These are phyloP conservation scores for Chytriomyces hyalinus DNA, from an alignment of 192 early-diverging fungal genomes.

Conservation along the genomic window DNA sequence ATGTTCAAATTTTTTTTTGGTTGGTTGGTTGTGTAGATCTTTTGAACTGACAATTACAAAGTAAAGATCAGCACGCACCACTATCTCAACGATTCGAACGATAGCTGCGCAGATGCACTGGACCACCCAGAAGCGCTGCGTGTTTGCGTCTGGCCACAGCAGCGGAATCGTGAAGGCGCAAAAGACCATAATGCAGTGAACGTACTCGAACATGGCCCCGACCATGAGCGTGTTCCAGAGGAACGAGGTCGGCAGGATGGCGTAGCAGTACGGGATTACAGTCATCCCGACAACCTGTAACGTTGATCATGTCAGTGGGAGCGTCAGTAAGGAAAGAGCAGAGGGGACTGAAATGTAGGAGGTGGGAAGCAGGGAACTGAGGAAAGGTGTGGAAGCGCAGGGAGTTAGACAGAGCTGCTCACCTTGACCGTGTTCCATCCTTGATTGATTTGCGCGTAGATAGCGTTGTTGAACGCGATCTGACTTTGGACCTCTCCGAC, in stretches of 20 bases:
- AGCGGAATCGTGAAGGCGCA: background rate
- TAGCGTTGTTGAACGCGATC: too few species aligned
- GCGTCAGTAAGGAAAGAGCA: too few species aligned
- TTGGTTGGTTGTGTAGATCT: too few species aligned
- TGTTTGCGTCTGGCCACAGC: background rate
- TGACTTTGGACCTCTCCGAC: too few species aligned
- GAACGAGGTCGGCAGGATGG: slow-evolving; percentile 1
- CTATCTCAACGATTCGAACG: slow-evolving; percentile 25
- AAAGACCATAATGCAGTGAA: slow-evolving; percentile 21
- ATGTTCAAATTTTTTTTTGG: background rate
- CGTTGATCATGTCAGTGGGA: background rate
- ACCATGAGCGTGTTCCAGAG: slow-evolving; percentile 27
- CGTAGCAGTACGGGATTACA: slow-evolving; percentile 26
- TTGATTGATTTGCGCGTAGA: too few species aligned
- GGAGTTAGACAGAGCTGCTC: too few species aligned
- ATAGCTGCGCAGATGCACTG: background rate
- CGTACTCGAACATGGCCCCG: slow-evolving; percentile 4
- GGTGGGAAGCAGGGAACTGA: too few species aligned
- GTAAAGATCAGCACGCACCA: slow-evolving; percentile 3
- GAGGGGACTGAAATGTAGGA: too few species aligned
- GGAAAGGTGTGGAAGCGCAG: too few species aligned
- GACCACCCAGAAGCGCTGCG: slow-evolving; percentile 8
- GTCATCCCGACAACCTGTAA: slow-evolving; percentile 18
- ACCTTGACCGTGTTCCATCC: too few species aligned
- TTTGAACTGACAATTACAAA: background rate